Evolutionary conservation across 192 early-diverging fungal species (phyloP).

Genomic region (Coemansia sp.): DNA sequence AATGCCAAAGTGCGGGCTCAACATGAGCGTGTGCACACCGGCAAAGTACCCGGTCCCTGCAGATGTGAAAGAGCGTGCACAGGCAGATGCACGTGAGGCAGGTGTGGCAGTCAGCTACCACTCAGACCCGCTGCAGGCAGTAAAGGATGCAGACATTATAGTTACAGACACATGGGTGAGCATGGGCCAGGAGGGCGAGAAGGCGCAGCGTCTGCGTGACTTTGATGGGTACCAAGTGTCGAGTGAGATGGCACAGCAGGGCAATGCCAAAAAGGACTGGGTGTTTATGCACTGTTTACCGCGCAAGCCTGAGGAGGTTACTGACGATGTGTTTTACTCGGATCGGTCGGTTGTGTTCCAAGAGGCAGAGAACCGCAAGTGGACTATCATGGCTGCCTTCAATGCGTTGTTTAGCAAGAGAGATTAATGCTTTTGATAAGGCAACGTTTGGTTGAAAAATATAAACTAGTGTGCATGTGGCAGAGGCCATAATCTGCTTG

Average conservation of each 20-base stretch:
- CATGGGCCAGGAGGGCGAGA: slow-evolving; percentile 97
- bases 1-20: slow-evolving; percentile 84
- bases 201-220: slow-evolving; percentile 72
- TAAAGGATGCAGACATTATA: slow-evolving; percentile 81
- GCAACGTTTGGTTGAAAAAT: not conserved
- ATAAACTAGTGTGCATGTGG: no score
- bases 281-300: slow-evolving; percentile 99
- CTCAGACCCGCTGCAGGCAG: slow-evolving; percentile 72
- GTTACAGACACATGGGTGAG: slow-evolving; percentile 99
- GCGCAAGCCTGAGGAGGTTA: slow-evolving; percentile 94
- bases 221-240: slow-evolving; percentile 92
- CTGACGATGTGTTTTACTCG: slow-evolving; percentile 94
- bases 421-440: not conserved
- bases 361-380: slow-evolving; percentile 99
- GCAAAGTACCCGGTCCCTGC: slow-evolving; percentile 73
- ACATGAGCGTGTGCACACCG: slow-evolving; percentile 83
- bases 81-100: slow-evolving; percentile 59
- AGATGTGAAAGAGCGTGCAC: slow-evolving; percentile 68
- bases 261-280: slow-evolving; percentile 85
- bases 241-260: slow-evolving; percentile 72
- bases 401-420: slow-evolving; percentile 58
- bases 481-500: not conserved
- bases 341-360: slow-evolving; percentile 90
- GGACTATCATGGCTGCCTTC: slow-evolving; percentile 90
- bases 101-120: slow-evolving; percentile 58